Evolutionary conservation across 139 green algal species (phyloP), one percentile per base, ranked within the genome.

Genomic region (Desmodesmus armatus): DNA sequence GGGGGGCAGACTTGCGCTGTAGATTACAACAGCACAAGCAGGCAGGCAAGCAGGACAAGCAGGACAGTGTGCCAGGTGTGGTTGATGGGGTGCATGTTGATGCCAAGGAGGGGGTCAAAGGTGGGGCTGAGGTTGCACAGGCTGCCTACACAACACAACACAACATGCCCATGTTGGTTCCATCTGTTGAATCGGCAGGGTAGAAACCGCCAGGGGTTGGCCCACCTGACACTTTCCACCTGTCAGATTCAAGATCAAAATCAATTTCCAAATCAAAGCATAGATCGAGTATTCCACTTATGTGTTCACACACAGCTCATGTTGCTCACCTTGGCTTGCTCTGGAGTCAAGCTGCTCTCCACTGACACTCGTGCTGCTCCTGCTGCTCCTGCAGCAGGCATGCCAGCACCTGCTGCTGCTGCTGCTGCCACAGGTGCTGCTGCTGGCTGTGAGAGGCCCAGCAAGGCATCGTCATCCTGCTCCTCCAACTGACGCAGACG

Each of bases 401-500:
- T 72, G 9, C 33, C n/a, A n/a, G 29, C 44, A 21, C 44, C 70
- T 39, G 40, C 70, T 40, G 19, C 72, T 49, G 72, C 72, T 47
- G 72, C 44, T 40, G 43, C 72, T 49, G 44, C 71, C 40, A 41
- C 41, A 31, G 19, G 40, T 3, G 23, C 71, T 13, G 71, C 71
- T 78, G 71, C 71, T 78, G 71, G 11, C 29, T 25, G n/a, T 0
- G 13, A 44, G 63, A 31, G 40, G 63, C 63, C 72, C 44, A 80
- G 66, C 27, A 80, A n/a, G 15, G 11, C 11, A 31, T 37, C 47
- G 19, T 47, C 72, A 66, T 5, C 72, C 72, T 43, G 53, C 72
- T 80, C 72, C 72, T 80, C 72, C 47, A 66, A 44, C 15, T 44
- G 72, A 29, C 72, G 72, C 15, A 80, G 47, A n/a, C 65, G 29